Evolutionary conservation across 352 stramenopile species (phyloP).

Genomic region (Phytophthora palmivora): DNA sequence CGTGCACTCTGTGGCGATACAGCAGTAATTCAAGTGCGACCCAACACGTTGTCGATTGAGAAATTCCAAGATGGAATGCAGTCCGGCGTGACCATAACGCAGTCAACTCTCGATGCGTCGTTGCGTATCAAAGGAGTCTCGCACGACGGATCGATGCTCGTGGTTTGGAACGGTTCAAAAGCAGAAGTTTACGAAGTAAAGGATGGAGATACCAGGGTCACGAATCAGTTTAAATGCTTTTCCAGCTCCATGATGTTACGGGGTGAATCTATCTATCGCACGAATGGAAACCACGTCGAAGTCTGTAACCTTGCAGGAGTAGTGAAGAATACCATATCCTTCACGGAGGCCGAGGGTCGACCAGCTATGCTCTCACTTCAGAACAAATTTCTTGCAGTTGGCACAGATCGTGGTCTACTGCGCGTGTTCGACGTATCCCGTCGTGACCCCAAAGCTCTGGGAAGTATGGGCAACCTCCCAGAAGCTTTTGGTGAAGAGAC

Average conservation of each 20-base stretch:
- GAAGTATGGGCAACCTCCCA: constrained; percentile 82
- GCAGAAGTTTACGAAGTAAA: constrained; percentile 90
- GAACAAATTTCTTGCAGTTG: constrained; percentile 91
- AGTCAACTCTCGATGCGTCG: constrained; percentile 65
- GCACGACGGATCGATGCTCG: constrained; percentile 74
- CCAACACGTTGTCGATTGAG: constrained; percentile 78
- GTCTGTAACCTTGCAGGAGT: constrained; percentile 89
- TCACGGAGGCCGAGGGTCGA: constrained; percentile 91
- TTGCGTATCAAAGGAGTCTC: constrained; percentile 89
- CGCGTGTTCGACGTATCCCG: constrained; percentile 90
- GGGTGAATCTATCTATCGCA: constrained; percentile 89
- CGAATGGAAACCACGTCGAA: constrained; percentile 87
- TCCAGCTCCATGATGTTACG: constrained; percentile 77
- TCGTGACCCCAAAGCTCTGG: constrained; percentile 87
- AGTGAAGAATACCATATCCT: constrained; percentile 89
- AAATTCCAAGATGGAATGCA: constrained; percentile 68
- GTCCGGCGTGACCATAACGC: constrained; percentile 55
- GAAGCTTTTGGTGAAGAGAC: constrained; percentile 69
- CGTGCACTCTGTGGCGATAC: constrained; percentile 77
- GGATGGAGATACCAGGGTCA: constrained; percentile 61
- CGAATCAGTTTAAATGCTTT: constrained; percentile 79
- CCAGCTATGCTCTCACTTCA: constrained; percentile 88
- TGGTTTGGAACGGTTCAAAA: constrained; percentile 88
- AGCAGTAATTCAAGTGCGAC: constrained; percentile 85
- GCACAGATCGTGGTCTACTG: constrained; percentile 84